These are phyloP conservation scores for Coleophoma cylindrospora DNA, from an alignment of 2,329 filamentous ascomycete genomes.

Conservation along the genomic window DNA sequence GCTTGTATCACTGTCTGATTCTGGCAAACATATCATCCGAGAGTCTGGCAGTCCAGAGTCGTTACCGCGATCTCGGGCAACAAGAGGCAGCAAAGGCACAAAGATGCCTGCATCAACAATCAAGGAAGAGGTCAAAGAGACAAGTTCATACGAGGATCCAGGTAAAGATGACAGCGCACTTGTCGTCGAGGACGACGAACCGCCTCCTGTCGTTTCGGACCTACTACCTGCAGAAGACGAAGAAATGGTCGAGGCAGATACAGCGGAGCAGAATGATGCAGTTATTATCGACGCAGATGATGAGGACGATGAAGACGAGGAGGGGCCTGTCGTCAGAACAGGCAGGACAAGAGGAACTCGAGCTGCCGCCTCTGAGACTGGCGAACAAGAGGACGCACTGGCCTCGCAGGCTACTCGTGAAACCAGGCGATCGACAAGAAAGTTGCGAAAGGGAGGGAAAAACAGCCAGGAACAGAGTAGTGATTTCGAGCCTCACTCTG, in stretches of 20 bases:
- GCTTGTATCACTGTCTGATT: slow-evolving; percentile 53
- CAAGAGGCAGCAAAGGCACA: slow-evolving; percentile 23
- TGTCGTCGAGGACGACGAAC: slow-evolving; percentile 19
- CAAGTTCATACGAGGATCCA: slow-evolving; percentile 22
- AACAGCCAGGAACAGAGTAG: slow-evolving; percentile 21
- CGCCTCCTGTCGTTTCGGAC: slow-evolving; percentile 6
- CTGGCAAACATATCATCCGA: slow-evolving; percentile 51
- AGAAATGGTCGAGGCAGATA: neutral
- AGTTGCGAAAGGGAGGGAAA: slow-evolving; percentile 20
- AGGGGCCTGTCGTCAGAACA: slow-evolving; percentile 35
- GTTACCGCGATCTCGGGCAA: slow-evolving; percentile 25
- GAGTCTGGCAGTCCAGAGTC: slow-evolving; percentile 51
- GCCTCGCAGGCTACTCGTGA: slow-evolving; percentile 15
- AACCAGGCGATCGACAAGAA: slow-evolving; percentile 24
- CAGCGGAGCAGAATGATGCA: slow-evolving; percentile 4
- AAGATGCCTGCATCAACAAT: slow-evolving; percentile 25
- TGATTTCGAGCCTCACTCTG: slow-evolving; percentile 25
- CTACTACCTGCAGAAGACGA: slow-evolving; percentile 7
- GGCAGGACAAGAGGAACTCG: slow-evolving; percentile 24
- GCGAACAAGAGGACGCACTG: slow-evolving; percentile 46
- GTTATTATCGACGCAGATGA: slow-evolving; percentile 4
- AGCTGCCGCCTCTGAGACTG: slow-evolving; percentile 26
- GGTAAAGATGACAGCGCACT: slow-evolving; percentile 12
- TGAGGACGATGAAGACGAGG: slow-evolving; percentile 23
- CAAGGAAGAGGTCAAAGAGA: slow-evolving; percentile 27